These are phyloP conservation scores for Lentinula detonsa DNA, from an alignment of 768 basidiomycete genomes.

Conservation along the genomic window DNA sequence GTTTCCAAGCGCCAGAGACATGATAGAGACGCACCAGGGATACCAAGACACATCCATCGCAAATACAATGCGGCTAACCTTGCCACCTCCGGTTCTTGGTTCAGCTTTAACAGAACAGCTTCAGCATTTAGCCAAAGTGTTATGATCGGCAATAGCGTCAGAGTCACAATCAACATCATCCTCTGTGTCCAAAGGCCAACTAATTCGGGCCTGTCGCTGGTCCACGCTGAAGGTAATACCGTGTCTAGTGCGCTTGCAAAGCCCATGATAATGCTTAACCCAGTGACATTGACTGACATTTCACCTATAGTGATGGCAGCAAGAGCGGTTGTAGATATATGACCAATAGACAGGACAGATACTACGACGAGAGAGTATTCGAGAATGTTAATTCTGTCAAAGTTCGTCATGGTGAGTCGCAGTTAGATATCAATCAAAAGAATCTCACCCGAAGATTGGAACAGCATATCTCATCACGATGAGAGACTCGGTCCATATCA, in stretches of 20 bases:
- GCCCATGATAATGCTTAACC: conserved; percentile 77
- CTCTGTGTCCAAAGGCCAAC: conserved; percentile 91
- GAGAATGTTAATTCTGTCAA: conserved; percentile 60
- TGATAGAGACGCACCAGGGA: conserved; percentile 50
- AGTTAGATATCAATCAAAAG: background rate
- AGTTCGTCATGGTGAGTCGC: conserved; percentile 1
- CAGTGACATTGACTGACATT: conserved; percentile 71
- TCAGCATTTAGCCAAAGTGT: conserved; percentile 84
- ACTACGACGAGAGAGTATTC: conserved; percentile 85
- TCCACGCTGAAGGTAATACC: conserved; percentile 92
- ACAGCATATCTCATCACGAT: conserved; percentile 60
- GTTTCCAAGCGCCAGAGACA: background rate
- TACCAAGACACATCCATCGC: conserved; percentile 66
- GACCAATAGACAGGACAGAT: conserved; percentile 84
- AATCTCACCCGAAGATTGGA: conserved; percentile 64
- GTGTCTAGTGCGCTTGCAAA: conserved; percentile 87
- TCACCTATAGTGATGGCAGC: conserved; percentile 75
- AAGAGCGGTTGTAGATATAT: conserved; percentile 83
- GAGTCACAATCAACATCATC: conserved; percentile 35
- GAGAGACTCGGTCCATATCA: conserved; percentile 49
- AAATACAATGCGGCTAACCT: conserved; percentile 72
- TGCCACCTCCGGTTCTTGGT: conserved; percentile 83
- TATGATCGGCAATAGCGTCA: conserved; percentile 28
- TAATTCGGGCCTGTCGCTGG: conserved; percentile 73
- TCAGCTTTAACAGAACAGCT: conserved; percentile 62